Evolutionary conservation across 345 rosid genomes (phyloP).

Genomic region (Acer negundo): DNA sequence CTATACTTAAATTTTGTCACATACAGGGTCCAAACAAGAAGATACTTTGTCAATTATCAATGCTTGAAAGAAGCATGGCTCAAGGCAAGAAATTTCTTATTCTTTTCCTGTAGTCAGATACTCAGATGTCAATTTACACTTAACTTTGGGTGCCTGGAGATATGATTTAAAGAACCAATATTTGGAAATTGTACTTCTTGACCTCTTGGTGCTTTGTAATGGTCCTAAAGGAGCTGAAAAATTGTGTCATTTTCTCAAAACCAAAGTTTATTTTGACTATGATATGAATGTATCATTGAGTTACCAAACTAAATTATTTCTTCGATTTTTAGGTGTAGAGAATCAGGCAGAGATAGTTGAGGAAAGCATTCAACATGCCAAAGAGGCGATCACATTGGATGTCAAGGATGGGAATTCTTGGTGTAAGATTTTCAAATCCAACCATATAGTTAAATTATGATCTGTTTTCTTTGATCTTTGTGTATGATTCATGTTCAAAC

Average conservation of each 20-base stretch:
- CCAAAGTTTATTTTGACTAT: conserved; percentile 6
- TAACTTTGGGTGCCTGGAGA: neutral
- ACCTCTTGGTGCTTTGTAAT: conserved; percentile 11
- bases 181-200: neutral
- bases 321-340: conserved; percentile 44
- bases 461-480: neutral
- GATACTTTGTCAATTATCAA: conserved; percentile 67
- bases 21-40: conserved; percentile 67
- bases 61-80: conserved; percentile 76
- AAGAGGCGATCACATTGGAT: conserved; percentile 70
- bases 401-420: conserved; percentile 81
- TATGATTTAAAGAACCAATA: neutral
- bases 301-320: neutral
- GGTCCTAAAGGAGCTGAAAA: neutral
- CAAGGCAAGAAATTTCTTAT: conserved; percentile 50
- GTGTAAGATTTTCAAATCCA: conserved; percentile 50
- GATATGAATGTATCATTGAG: neutral
- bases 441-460: neutral
- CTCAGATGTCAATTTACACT: neutral
- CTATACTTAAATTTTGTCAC: conserved; percentile 8
- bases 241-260: neutral
- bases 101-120: neutral
- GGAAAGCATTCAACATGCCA: conserved; percentile 73
- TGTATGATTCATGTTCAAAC: neutral
- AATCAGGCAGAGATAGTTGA: conserved; percentile 56